A percentile compares a stretch with the other conserved stretches of the same genome.
Conservation (phyloP, 2,329 filamentous ascomycete species). For the Fusarium siculi region DNA sequence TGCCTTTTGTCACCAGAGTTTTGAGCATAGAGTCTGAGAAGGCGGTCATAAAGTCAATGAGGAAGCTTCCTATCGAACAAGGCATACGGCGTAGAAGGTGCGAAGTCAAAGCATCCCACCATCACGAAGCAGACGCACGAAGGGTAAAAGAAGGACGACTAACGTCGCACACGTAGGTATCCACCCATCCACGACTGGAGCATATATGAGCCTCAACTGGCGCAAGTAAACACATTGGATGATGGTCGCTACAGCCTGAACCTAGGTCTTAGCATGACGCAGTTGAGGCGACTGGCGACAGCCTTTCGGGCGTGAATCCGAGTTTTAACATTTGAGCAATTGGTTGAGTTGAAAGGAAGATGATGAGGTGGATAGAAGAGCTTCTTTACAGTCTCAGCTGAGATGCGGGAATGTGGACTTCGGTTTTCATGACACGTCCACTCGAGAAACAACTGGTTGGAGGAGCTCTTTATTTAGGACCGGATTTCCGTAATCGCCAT, state of each 20-base stretch:
- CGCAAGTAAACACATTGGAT: conserved; percentile 9
- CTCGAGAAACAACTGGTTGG: neutral
- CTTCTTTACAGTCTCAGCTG: neutral
- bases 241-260: neutral
- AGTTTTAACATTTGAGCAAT: conserved; percentile 1
- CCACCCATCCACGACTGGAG: conserved; percentile 21
- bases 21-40: neutral
- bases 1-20: conserved; percentile 5
- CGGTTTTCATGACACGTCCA: neutral
- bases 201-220: conserved; percentile 37
- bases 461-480: neutral
- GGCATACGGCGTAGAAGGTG: neutral
- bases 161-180: conserved; percentile 25
- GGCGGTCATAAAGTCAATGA: neutral
- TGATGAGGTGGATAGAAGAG: conserved; percentile 11
- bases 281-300: conserved; percentile 31
- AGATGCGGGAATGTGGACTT: neutral
- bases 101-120: conserved; percentile 32
- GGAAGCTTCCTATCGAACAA: conserved; percentile 5
- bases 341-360: conserved; percentile 9
- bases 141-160: conserved; percentile 34
- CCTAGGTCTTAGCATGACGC: conserved; percentile 3
- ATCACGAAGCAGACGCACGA: conserved; percentile 39
- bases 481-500: neutral
- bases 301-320: neutral